Evolutionary conservation across 2,329 filamentous ascomycete genomes (phyloP).

Genomic region (Pseudogymnoascus verrucosus): DNA sequence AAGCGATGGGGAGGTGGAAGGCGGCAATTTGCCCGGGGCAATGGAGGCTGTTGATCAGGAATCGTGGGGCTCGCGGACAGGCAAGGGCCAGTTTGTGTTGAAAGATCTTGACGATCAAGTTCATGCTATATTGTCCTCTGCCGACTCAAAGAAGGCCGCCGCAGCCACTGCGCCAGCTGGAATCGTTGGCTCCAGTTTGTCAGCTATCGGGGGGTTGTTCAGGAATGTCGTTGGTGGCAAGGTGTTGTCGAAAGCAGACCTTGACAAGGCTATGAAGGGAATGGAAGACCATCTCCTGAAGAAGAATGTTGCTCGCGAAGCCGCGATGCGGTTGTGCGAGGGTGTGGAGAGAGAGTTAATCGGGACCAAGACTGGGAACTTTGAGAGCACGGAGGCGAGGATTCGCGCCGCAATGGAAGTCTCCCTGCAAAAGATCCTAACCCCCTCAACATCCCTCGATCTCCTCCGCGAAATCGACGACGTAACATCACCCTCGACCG

Average conservation of each 20-base stretch:
- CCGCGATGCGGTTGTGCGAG: constrained; percentile 81
- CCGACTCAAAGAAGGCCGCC: constrained; percentile 55
- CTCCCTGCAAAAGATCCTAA: constrained; percentile 89
- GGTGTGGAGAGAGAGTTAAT: constrained; percentile 85
- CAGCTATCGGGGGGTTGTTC: constrained; percentile 80
- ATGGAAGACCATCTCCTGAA: constrained; percentile 93
- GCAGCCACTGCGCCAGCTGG: constrained; percentile 43
- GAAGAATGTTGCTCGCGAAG: constrained; percentile 95
- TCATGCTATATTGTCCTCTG: constrained; percentile 74
- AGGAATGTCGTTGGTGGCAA: constrained; percentile 94
- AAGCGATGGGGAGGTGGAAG: constrained; percentile 42
- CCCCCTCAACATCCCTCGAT: constrained; percentile 88
- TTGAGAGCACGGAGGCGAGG: constrained; percentile 78
- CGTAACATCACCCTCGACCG: constrained; percentile 58
- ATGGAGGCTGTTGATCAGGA: constrained; percentile 69
- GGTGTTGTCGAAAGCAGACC: constrained; percentile 77
- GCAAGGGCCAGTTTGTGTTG: constrained; percentile 86
- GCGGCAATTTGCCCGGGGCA: constrained; percentile 42
- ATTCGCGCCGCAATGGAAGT: constrained; percentile 85
- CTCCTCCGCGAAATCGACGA: constrained; percentile 87
- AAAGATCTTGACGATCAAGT: constrained; percentile 93
- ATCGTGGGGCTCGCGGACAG: constrained; percentile 77
- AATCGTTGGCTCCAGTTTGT: constrained; percentile 70
- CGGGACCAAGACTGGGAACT: constrained; percentile 83
- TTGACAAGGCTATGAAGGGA: constrained; percentile 85